Evolutionary conservation across 352 stramenopile genomes (phyloP).

Genomic region (Globisporangium irregulare): DNA sequence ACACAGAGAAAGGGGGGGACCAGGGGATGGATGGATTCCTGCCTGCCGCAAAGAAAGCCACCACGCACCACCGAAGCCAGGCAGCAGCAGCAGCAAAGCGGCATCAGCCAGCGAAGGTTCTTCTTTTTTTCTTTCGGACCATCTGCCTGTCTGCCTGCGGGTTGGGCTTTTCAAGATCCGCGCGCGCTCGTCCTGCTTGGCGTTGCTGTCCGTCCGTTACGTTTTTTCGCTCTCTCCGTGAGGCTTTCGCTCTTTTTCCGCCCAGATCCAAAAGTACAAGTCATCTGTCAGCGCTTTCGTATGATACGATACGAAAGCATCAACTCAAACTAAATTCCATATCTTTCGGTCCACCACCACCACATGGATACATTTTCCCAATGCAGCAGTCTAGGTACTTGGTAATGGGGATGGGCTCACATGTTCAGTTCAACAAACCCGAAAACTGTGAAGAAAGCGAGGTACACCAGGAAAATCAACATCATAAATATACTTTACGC

Average conservation of each 20-base stretch:
- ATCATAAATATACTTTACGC: too few species aligned
- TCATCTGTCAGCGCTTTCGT: not conserved
- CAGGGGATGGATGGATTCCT: not conserved
- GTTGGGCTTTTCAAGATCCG: not conserved
- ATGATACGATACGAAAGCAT: not conserved
- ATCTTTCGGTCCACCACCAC: too few species aligned
- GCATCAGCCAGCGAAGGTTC: slow-evolving; percentile 1
- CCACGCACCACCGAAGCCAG: not conserved
- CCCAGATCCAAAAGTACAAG: not conserved
- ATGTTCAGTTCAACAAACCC: too few species aligned
- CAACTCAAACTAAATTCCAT: not conserved
- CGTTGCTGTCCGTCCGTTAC: not conserved
- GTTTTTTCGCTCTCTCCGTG: not conserved
- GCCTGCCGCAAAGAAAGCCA: not conserved
- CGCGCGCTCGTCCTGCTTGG: not conserved
- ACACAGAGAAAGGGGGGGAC: not conserved
- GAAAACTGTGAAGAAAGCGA: too few species aligned
- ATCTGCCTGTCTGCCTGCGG: not conserved
- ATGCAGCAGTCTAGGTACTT: too few species aligned
- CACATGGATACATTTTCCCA: too few species aligned
- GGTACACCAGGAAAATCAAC: too few species aligned
- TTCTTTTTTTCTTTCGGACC: slow-evolving; percentile 3
- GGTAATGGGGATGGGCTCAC: too few species aligned
- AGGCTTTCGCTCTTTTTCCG: not conserved
- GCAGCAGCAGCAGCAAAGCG: not conserved